A percentile compares a stretch with the other conserved stretches of the same genome.
Evolutionary conservation across 208 protist species (phyloP).

Genomic region (Crithidia expoeki): DNA sequence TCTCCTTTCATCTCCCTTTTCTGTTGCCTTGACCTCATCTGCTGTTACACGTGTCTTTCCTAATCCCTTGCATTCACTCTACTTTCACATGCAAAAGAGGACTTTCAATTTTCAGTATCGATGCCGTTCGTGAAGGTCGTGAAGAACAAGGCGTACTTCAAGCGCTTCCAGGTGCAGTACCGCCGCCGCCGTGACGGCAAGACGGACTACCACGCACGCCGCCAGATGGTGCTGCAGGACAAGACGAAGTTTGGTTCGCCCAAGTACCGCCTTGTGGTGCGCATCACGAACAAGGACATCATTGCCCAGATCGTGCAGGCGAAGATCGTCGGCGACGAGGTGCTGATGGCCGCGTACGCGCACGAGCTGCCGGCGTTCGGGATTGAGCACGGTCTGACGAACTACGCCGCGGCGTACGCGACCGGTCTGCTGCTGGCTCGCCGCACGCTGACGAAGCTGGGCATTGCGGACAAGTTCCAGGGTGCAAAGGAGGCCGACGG

Average conservation of each 20-base stretch:
- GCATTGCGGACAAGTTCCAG: constrained; percentile 94
- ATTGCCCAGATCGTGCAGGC: constrained; percentile 97
- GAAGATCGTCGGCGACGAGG: constrained; percentile 96
- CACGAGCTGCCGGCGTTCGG: constrained; percentile 98
- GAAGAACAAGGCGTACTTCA: constrained; percentile 98
- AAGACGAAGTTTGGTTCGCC: constrained; percentile 99
- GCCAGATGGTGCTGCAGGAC: constrained; percentile 97
- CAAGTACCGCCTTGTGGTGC: constrained; percentile 98
- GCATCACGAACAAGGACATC: constrained; percentile 97
- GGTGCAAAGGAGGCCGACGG: constrained; percentile 94
- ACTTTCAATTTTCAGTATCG: constrained; percentile 1
- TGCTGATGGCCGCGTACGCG: constrained; percentile 95
- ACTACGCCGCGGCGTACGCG: constrained; percentile 98
- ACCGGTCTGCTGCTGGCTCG: constrained; percentile 98
- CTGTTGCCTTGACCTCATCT: constrained; percentile 12
- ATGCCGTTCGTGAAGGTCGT: constrained; percentile 92
- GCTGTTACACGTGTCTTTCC: not conserved
- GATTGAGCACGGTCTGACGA: constrained; percentile 96
- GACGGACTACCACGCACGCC: constrained; percentile 98
- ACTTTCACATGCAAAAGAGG: no score
- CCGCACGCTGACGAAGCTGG: constrained; percentile 95
- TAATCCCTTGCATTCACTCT: no score
- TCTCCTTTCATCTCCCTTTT: no score
- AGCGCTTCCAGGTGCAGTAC: constrained; percentile 99
- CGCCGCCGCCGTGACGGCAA: constrained; percentile 97